Conservation (phyloP, 306 rosid species). For the Phaseolus lunatus region DNA sequence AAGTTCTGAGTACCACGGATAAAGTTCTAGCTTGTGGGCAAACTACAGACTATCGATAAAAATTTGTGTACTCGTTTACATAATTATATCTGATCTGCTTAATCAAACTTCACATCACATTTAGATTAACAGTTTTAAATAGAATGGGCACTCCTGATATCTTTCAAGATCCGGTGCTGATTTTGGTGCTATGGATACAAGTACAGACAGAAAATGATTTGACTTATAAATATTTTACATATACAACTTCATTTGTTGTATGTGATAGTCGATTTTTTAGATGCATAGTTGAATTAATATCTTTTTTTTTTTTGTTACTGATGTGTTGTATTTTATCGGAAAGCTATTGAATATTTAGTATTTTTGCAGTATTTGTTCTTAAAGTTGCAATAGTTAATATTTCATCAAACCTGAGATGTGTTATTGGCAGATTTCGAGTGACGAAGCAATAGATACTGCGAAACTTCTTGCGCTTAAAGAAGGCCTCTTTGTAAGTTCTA, state of each 20-base stretch:
- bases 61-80: background rate
- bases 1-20: background rate
- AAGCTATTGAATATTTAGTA: conserved; percentile 12
- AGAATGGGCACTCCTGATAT: conserved; percentile 12
- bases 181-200: conserved; percentile 9
- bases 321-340: conserved; percentile 12
- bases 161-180: conserved; percentile 27
- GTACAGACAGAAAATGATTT: background rate
- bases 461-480: conserved; percentile 69
- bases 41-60: background rate
- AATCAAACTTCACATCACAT: background rate
- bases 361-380: conserved; percentile 23
- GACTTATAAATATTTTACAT: background rate
- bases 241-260: background rate
- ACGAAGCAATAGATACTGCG: conserved; percentile 69
- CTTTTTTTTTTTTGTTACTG: too few species aligned
- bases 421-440: conserved; percentile 60
- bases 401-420: conserved; percentile 39
- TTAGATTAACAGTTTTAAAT: background rate
- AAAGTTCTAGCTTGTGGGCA: background rate
- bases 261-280: conserved; percentile 11
- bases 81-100: background rate
- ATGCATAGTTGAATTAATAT: conserved; percentile 9
- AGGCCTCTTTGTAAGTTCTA: conserved; percentile 70
- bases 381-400: conserved; percentile 15